Evolutionary conservation across 495 filamentous ascomycete genomes (phyloP).

Genomic region (Pseudomonodictys pantanalensis): DNA sequence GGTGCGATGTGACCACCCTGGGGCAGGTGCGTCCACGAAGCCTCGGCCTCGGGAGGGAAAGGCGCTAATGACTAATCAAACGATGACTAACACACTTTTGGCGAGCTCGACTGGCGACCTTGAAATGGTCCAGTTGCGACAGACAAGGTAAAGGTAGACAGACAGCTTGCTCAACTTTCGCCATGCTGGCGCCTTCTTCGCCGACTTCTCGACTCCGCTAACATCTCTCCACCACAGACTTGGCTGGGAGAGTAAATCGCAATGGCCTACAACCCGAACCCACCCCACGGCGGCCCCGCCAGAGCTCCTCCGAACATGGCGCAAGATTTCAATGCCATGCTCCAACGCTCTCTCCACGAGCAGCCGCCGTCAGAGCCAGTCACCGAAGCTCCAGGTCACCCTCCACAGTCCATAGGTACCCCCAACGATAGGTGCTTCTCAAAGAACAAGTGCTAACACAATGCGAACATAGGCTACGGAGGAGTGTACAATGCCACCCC

Average conservation of each 20-base stretch:
- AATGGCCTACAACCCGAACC: slow-evolving; percentile 24
- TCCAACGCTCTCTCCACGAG: slow-evolving; percentile 16
- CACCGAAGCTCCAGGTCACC: slow-evolving; percentile 1
- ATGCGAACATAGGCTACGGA: slow-evolving; percentile 5
- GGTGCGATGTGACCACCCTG: too few species aligned
- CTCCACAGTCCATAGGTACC: slow-evolving; percentile 11
- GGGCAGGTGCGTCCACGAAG: too few species aligned
- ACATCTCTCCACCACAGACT: neutral
- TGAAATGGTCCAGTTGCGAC: neutral
- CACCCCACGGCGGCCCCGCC: slow-evolving; percentile 16
- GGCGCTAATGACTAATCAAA: neutral
- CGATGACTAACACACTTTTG: neutral
- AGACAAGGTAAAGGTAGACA: neutral
- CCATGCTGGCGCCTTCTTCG: slow-evolving; percentile 11
- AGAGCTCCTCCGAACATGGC: slow-evolving; percentile 7
- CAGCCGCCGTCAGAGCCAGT: neutral
- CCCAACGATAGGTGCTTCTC: neutral
- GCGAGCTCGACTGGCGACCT: neutral
- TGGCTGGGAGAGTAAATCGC: slow-evolving; percentile 1
- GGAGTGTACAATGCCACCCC: slow-evolving; percentile 25
- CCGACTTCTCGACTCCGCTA: slow-evolving; percentile 6
- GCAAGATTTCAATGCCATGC: slow-evolving; percentile 22
- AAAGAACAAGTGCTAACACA: neutral
- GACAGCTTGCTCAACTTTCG: slow-evolving; percentile 1
- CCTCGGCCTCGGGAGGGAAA: too few species aligned